phyloP scores from a whole-genome alignment of 768 basidiomycete species.

The Boletus edulis region DNA sequence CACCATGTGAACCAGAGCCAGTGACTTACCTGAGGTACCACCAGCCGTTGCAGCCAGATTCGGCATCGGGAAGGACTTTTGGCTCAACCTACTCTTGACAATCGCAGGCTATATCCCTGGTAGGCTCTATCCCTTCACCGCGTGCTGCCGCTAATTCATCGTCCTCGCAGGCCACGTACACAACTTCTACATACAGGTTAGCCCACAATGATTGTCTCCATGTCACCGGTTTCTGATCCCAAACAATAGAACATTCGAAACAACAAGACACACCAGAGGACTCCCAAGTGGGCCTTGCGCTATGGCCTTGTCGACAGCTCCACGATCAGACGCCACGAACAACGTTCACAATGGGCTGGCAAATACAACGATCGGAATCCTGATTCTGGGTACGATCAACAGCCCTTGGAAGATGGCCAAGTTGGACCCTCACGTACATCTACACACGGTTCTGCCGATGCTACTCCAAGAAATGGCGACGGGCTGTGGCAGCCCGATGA shows the following conservation, averaged over 20 bases:
- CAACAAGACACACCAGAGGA: conserved; percentile 88
- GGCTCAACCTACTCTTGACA: conserved; percentile 85
- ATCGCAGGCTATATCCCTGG: conserved; percentile 90
- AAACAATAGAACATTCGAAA: conserved; percentile 80
- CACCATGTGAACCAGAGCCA: neutral
- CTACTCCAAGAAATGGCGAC: conserved; percentile 32
- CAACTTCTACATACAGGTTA: conserved; percentile 89
- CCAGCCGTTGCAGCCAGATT: conserved; percentile 92
- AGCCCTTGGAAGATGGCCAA: conserved; percentile 80
- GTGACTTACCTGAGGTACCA: conserved; percentile 2
- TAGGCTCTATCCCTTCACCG: conserved; percentile 27
- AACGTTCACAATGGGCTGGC: conserved; percentile 82
- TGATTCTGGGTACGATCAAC: conserved; percentile 65
- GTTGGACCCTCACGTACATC: conserved; percentile 26
- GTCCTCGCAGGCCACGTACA: conserved; percentile 69
- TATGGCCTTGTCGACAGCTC: conserved; percentile 86
- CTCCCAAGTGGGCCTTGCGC: conserved; percentile 93
- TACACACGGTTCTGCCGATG: conserved; percentile 11
- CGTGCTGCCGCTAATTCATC: conserved; percentile 2
- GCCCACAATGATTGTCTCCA: conserved; percentile 1
- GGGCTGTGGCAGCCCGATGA: conserved; percentile 75
- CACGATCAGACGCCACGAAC: conserved; percentile 73
- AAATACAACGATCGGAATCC: conserved; percentile 83
- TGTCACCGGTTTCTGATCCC: conserved; percentile 3
- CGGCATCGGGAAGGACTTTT: conserved; percentile 89